Base-by-base conservation (phyloP, 768 basidiomycete genomes). In the Suillus subaureus region DNA sequence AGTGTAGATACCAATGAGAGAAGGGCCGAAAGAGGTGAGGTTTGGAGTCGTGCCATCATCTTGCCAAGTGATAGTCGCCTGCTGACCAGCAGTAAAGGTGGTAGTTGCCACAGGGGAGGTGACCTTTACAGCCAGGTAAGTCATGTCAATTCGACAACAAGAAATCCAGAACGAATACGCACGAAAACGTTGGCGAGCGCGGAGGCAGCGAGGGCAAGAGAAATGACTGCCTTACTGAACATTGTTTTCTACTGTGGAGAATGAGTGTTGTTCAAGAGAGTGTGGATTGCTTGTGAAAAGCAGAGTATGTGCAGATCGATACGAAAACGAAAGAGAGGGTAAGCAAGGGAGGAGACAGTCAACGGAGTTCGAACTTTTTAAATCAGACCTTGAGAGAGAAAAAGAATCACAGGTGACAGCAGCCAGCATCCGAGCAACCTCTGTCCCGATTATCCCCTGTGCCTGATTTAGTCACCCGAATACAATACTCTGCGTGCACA, bases 101-200 rank as follows among this genome's bases (percentile, higher is more conserved):
- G 84, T 81, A 0, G 79, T 45, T 11, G 79, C 75, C 18, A 83
- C 78, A 4, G 92, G 92, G 2, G 72, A 62, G 16, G 89, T 93
- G 16, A 87, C 76, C 91, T 93, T 64, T 21, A 58, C 61, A 66
- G 54, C 64, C 49, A 49, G 35, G 45, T 62, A 51, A 11, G 23
- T 64, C 49, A 15, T 28, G n/a, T 62, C 28, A 56, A 57, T 11
- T 57, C 4, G 33, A 26, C n/a, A 11, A 47, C 33, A 26, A 60
- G 18, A 18, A 33, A 31, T 31, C 28, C 5, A 31, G 31, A 33
- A 18, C 9, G 28, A 54, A 45, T 56, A 43, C 84, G 51, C 71
- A 91, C 89, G 68, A 80, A 88, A 68, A 90, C 79, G 58, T 71
- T 85, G 55, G 86, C 90, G 61, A 86, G 74, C 33, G 84, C 83